phyloP scores from a whole-genome alignment of 2,329 filamentous ascomycete genomes.

The Colletotrichum spaethianum region DNA sequence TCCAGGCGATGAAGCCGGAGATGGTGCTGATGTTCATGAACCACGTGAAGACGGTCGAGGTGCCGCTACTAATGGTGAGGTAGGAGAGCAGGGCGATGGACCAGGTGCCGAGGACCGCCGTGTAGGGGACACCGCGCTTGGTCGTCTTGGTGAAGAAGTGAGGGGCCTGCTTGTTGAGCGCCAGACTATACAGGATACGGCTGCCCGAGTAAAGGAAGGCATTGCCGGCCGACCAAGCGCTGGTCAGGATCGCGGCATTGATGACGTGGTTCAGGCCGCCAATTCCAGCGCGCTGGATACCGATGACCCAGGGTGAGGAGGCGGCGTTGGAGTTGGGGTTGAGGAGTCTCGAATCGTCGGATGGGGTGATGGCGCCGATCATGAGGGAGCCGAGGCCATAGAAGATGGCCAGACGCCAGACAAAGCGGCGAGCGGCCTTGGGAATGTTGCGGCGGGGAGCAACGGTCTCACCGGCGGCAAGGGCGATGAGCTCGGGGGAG shows the following conservation, averaged over 20 bases:
- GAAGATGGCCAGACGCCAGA: constrained; percentile 74
- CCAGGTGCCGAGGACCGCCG: constrained; percentile 67
- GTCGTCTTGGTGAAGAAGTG: constrained; percentile 71
- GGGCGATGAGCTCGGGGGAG: constrained; percentile 73
- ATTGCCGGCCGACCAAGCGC: constrained; percentile 77
- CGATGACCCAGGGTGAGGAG: constrained; percentile 75
- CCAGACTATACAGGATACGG: constrained; percentile 78
- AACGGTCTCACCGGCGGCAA: constrained; percentile 76
- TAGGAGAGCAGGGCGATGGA: constrained; percentile 77
- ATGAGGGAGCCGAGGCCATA: constrained; percentile 74
- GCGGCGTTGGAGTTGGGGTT: constrained; percentile 70
- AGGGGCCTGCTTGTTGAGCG: constrained; percentile 77
- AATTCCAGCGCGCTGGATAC: constrained; percentile 78
- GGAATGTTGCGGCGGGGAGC: constrained; percentile 77
- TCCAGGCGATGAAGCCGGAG: constrained; percentile 73
- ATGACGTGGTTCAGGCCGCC: constrained; percentile 74
- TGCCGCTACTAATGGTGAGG: constrained; percentile 76
- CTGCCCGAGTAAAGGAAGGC: constrained; percentile 75
- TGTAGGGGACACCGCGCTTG: constrained; percentile 72
- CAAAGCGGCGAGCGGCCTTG: constrained; percentile 73
- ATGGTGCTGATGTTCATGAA: constrained; percentile 80
- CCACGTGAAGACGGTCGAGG: constrained; percentile 77
- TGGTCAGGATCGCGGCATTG: constrained; percentile 77
- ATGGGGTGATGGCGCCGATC: constrained; percentile 75
- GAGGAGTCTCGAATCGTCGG: constrained; percentile 74